Base-by-base conservation (phyloP, 805 yeast genomes). In the Candida hungchunana region DNA sequence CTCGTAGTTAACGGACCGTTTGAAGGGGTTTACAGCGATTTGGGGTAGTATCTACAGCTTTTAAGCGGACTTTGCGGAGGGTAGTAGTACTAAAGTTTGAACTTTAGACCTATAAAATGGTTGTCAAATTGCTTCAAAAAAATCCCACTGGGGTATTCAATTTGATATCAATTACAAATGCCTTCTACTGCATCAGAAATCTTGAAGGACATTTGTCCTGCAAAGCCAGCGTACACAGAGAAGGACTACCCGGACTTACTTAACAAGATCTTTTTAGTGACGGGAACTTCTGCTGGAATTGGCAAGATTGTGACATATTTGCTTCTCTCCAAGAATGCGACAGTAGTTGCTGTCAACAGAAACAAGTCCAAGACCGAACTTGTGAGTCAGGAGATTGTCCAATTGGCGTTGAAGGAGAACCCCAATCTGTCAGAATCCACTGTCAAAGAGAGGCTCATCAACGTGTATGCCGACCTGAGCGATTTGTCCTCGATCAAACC, bases 401-500 rank as follows among this genome's bases (percentile, higher is more conserved):
- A 40, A 3, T 55, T 55, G 23, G 24, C 31, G 18, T 29, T 55
- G 7, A 49, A 55, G 18, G 35, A 35, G 10, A 48, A 37, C 39
- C 31, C 50, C 1, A 20, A 40, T 7, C 23, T 43, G 4, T 20
- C 31, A 0, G 31, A 33, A 2, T 41, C 32, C 28, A 4, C 37
- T 40, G 24, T 59, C 34, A 31, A 44, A 39, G 38, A 44, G 11
- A 41, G 49, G 26, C 41, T 58, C 24, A 40, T 46, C 19, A 41
- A 52, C 15, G 47, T 62, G 9, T 42, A 44, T 13, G 47, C 56
- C 9, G 70, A 66, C 46, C 53, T 65, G 34, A 36, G 59, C 23
- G 78, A 75, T 46, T 52, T 75, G 38, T 37, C 59, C 5, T 58
- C 69, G 2, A 55, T 72, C 37, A 60, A 58, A 40, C 55, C 63